A percentile compares a stretch with the other conserved stretches of the same genome.
Conservation (phyloP, 2,329 filamentous ascomycete genomes). For the Cercospora sojina region DNA sequence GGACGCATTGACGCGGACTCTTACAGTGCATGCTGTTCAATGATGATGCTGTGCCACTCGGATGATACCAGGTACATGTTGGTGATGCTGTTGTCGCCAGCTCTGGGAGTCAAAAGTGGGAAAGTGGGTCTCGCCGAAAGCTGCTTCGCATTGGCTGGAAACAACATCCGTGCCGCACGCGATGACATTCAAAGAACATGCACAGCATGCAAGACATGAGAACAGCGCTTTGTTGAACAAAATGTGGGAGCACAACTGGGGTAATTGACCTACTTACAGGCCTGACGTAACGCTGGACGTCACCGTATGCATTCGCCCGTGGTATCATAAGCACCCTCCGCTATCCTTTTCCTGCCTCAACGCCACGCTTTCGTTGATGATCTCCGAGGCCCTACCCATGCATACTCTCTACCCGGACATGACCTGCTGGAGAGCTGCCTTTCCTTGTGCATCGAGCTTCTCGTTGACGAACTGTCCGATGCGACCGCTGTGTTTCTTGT, state of each 20-base stretch:
- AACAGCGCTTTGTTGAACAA: background rate
- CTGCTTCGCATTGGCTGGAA: background rate
- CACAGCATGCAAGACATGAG: background rate
- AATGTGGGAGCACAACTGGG: background rate
- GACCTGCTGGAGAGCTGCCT: slow-evolving; percentile 42
- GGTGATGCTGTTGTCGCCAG: background rate
- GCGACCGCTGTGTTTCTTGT: slow-evolving; percentile 68
- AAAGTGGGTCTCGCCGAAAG: background rate
- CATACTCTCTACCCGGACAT: slow-evolving; percentile 33
- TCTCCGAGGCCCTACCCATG: background rate
- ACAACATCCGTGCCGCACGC: background rate
- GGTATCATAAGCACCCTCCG: slow-evolving; percentile 14
- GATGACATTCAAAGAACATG: background rate
- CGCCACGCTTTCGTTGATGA: slow-evolving; percentile 3
- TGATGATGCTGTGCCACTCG: background rate
- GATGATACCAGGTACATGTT: background rate
- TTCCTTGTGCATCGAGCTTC: slow-evolving; percentile 55
- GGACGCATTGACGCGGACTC: background rate
- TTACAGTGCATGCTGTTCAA: background rate
- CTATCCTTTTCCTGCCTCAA: slow-evolving; percentile 7
- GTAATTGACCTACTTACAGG: slow-evolving; percentile 4
- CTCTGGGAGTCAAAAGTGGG: background rate
- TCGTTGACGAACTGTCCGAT: slow-evolving; percentile 70
- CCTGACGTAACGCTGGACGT: background rate
- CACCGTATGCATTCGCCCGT: slow-evolving; percentile 6